These are phyloP conservation scores for Arthrinium phaeospermum DNA, from an alignment of 2,329 filamentous ascomycete species.

Conservation along the genomic window DNA sequence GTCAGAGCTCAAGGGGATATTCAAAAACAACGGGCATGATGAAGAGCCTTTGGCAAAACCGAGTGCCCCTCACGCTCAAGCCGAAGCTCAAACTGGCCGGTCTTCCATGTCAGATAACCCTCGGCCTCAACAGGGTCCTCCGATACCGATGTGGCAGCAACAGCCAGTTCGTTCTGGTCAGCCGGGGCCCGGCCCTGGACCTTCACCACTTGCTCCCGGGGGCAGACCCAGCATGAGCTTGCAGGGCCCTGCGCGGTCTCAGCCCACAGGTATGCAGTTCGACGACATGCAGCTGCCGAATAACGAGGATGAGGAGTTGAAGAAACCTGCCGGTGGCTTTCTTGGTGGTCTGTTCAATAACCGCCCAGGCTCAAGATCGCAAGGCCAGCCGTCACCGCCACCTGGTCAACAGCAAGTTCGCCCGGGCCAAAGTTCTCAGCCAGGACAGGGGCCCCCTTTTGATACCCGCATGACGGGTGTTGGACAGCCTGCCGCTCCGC, in stretches of 20 bases:
- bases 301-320: slow-evolving; percentile 31
- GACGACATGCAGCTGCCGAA: slow-evolving; percentile 12
- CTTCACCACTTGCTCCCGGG: slow-evolving; percentile 8
- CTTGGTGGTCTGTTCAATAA: slow-evolving; percentile 34
- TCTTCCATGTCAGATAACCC: background rate
- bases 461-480: slow-evolving; percentile 19
- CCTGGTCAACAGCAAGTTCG: slow-evolving; percentile 30
- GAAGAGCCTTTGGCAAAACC: slow-evolving; percentile 35
- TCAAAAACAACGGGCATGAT: slow-evolving; percentile 37
- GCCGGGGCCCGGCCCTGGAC: slow-evolving; percentile 18
- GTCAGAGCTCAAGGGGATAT: slow-evolving; percentile 40
- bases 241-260: slow-evolving; percentile 17
- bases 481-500: slow-evolving; percentile 4
- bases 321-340: slow-evolving; percentile 34
- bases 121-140: background rate
- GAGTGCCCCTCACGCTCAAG: slow-evolving; percentile 16
- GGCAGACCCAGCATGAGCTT: slow-evolving; percentile 4
- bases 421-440: slow-evolving; percentile 33
- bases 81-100: background rate
- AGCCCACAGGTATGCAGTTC: slow-evolving; percentile 1
- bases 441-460: slow-evolving; percentile 27
- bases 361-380: slow-evolving; percentile 33
- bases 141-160: background rate
- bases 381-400: slow-evolving; percentile 18
- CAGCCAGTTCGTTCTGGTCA: slow-evolving; percentile 19